A percentile compares a stretch with the other conserved stretches of the same genome.
These are phyloP conservation scores for Protostelium mycophagum DNA, from an alignment of 78 protist genomes.

Conservation along the genomic window DNA sequence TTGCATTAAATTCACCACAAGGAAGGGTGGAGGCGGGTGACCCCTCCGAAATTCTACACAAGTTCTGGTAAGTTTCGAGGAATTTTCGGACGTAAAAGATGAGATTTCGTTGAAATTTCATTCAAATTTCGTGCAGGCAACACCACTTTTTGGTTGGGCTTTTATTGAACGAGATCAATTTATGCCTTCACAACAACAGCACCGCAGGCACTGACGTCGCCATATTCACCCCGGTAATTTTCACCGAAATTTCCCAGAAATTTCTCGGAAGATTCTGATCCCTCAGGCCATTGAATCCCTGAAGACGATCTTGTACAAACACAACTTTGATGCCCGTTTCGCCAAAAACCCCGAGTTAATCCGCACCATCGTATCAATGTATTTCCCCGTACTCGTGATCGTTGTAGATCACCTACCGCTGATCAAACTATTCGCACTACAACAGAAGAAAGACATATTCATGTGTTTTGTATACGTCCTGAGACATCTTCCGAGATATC, in stretches of 20 bases:
- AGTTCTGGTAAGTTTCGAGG: background rate
- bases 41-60: background rate
- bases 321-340: constrained; percentile 3
- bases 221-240: background rate
- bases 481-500: constrained; percentile 14
- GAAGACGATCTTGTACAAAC: background rate
- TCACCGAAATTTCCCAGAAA: background rate
- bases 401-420: constrained; percentile 16
- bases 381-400: constrained; percentile 29
- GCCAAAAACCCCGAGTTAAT: constrained; percentile 23
- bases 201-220: background rate
- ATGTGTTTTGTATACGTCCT: constrained; percentile 42
- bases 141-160: constrained; percentile 49
- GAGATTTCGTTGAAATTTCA: no score
- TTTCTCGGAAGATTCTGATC: background rate
- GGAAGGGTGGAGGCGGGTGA: background rate
- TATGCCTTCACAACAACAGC: background rate
- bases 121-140: background rate
- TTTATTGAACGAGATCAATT: constrained; percentile 28
- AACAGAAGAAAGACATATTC: constrained; percentile 18
- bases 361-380: constrained; percentile 36
- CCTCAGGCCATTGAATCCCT: background rate
- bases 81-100: no score
- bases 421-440: constrained; percentile 1
- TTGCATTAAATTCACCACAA: background rate